Evolutionary conservation across 2,329 filamentous ascomycete species (phyloP).

Genomic region (Xylariomycetidae sp.): DNA sequence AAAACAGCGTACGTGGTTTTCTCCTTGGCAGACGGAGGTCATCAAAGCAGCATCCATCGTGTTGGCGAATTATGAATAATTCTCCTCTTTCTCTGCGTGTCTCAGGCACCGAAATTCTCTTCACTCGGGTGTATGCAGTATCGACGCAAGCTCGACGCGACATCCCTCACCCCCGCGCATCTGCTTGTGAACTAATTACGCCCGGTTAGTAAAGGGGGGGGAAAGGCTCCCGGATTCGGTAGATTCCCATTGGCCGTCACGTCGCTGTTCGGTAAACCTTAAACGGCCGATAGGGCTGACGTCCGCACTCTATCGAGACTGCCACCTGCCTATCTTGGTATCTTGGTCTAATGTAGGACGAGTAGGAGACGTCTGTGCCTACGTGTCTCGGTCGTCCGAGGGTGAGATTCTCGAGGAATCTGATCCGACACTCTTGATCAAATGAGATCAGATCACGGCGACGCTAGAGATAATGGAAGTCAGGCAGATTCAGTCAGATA

Average conservation of each 20-base stretch:
- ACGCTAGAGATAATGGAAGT: no score
- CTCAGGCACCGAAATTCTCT: slow-evolving; percentile 22
- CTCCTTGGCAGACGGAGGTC: background rate
- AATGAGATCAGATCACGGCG: no score
- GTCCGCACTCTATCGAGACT: slow-evolving; percentile 3
- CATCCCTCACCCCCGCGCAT: no score
- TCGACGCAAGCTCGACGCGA: slow-evolving; percentile 4
- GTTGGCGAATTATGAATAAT: slow-evolving; percentile 3
- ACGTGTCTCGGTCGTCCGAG: no score
- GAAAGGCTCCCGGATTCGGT: slow-evolving; percentile 14
- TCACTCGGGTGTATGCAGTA: slow-evolving; percentile 8
- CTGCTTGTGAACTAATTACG: background rate
- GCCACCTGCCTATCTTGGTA: background rate
- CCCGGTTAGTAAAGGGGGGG: slow-evolving; percentile 3
- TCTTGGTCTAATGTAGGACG: background rate
- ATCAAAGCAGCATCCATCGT: background rate
- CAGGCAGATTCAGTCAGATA: no score
- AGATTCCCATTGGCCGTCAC: slow-evolving; percentile 10
- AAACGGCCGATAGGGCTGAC: slow-evolving; percentile 16
- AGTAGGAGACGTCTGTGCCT: no score
- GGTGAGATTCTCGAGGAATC: no score
- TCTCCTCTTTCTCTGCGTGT: slow-evolving; percentile 1
- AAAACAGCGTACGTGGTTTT: no score
- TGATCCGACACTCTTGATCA: no score
- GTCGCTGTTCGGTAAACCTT: slow-evolving; percentile 6